phyloP scores from a whole-genome alignment of 2,329 filamentous ascomycete genomes.

The Colletotrichum neosansevieriae region DNA sequence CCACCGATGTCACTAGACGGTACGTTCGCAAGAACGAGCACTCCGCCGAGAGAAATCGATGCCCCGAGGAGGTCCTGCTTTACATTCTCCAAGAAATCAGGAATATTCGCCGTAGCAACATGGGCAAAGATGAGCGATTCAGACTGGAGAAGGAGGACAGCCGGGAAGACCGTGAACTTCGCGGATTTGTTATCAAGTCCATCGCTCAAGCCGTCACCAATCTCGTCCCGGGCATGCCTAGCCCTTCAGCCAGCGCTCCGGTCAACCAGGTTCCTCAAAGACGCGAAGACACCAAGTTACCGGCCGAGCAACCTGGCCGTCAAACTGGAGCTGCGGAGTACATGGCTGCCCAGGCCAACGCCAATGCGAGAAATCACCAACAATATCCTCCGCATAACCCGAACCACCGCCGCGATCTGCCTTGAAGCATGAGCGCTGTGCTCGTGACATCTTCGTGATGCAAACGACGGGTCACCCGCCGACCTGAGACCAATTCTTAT shows the following conservation, averaged over 20 bases:
- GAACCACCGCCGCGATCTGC: conserved; percentile 53
- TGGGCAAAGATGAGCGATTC: conserved; percentile 88
- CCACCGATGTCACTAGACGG: conserved; percentile 73
- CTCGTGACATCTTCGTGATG: conserved; percentile 1
- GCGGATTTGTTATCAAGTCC: conserved; percentile 78
- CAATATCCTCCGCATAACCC: conserved; percentile 60
- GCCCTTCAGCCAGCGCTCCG: conserved; percentile 43
- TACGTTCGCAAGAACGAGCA: conserved; percentile 80
- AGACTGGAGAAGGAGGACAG: conserved; percentile 84
- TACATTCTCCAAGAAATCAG: conserved; percentile 95
- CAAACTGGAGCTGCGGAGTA: conserved; percentile 65
- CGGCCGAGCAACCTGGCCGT: conserved; percentile 68
- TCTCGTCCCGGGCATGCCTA: conserved; percentile 66
- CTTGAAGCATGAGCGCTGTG: conserved; percentile 43
- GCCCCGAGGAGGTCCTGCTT: conserved; percentile 89
- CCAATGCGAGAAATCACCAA: conserved; percentile 53
- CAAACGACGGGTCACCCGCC: neutral
- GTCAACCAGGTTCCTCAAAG: conserved; percentile 44
- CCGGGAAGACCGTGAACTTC: conserved; percentile 79
- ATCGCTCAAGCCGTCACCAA: conserved; percentile 80
- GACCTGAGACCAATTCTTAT: conserved; percentile 31
- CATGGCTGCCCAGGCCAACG: conserved; percentile 58
- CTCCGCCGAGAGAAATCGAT: conserved; percentile 80
- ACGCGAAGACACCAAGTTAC: conserved; percentile 70
- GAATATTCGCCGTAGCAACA: conserved; percentile 82